Evolutionary conservation across 2,329 filamentous ascomycete genomes (phyloP), one percentile per base, ranked within the genome.

Genomic region (Xylariaceae sp.): DNA sequence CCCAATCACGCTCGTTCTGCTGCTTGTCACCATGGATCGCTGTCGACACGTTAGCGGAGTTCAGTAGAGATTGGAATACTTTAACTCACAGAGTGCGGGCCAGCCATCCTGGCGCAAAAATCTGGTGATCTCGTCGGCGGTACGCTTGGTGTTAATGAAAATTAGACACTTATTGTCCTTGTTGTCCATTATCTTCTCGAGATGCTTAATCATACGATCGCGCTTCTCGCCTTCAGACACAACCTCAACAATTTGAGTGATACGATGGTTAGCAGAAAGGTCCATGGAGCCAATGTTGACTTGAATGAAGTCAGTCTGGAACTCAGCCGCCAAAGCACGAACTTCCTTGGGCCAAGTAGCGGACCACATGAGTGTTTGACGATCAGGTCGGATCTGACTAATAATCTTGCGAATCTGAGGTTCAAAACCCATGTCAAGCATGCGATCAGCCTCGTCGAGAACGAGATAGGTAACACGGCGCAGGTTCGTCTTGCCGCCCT

Each of bases 361-460:
- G 50, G 93, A 98, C 89, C 92, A 98, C 90, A 98, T 95, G 77
- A 93, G 93, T 53, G 93, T 98, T 71, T 98, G 93, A 79, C 93
- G 86, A 68, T 98, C 93, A 43, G 93, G 93, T 59, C 93, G 89
- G 70, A 97, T 97, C 74, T 98, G 93, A 54, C 86, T 80, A 59
- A 98, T 91, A 57, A 98, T 97, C 77, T 97, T 97, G 76, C 93
- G 89, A 63, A 98, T 97, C 70, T 97, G 93, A 57, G 93, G 93
- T 75, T 98, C 93, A 73, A 98, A 97, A 82, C 93, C 93, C 93
- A 98, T 98, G 75, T 98, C 93, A 67, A 98, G 79, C 93, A 98
- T 98, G 65, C 93, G 92, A 74, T 98, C 93, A 67, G 93, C 93
- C 76, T 98, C 93, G 63, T 98, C 93, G 54, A 98, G 90, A 57